Conservation (phyloP, 2,329 filamentous ascomycete species). For the Cordyceps sp. region DNA sequence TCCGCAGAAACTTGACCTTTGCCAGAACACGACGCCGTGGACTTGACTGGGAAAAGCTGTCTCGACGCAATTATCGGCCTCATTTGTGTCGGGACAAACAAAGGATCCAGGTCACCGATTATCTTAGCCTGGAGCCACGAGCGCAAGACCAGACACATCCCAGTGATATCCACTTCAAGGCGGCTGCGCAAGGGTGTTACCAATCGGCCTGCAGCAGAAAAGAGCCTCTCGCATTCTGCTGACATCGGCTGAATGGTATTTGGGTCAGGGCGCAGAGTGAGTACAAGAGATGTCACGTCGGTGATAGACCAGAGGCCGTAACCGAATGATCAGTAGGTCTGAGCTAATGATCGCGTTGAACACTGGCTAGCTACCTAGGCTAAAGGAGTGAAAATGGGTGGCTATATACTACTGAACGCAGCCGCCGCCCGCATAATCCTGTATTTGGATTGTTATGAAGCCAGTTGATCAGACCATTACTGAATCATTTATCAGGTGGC, state of each 20-base stretch:
- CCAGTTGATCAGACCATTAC: no score
- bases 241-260: slow-evolving; percentile 1
- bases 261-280: no score
- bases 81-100: not conserved
- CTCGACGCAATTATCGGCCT: not conserved
- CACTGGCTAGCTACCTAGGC: no score
- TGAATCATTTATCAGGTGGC: no score
- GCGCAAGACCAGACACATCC: not conserved
- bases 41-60: not conserved
- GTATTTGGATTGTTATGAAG: no score
- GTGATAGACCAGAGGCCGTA: no score
- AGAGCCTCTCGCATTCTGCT: slow-evolving; percentile 1
- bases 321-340: no score
- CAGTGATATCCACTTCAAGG: not conserved
- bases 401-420: no score
- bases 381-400: no score
- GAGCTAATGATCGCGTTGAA: no score
- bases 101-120: not conserved
- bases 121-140: not conserved
- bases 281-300: no score
- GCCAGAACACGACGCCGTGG: not conserved
- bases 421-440: no score
- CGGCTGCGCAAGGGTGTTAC: not conserved
- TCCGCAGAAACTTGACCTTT: not conserved
- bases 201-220: not conserved